These are phyloP conservation scores for Talaromyces ruber DNA, from an alignment of 495 filamentous ascomycete genomes.

Conservation along the genomic window DNA sequence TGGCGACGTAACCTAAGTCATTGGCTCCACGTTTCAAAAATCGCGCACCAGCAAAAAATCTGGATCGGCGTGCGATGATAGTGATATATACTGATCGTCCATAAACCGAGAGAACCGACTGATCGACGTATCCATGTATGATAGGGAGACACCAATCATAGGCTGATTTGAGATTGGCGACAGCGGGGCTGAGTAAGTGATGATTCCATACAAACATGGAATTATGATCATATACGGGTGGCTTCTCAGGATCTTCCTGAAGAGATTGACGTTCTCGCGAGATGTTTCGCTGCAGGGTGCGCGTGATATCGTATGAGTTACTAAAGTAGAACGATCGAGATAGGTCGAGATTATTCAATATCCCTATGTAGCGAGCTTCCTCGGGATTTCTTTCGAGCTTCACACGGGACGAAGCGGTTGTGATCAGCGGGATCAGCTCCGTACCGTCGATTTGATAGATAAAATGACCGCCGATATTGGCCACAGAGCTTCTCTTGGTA, in stretches of 20 bases:
- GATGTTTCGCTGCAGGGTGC: constrained; percentile 88
- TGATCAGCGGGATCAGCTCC: constrained; percentile 79
- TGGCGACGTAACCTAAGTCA: constrained; percentile 92
- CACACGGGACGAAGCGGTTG: constrained; percentile 49
- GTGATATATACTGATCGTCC: constrained; percentile 84
- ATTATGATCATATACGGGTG: constrained; percentile 62
- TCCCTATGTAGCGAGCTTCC: constrained; percentile 80
- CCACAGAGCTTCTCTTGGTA: constrained; percentile 91
- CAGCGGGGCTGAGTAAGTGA: constrained; percentile 73
- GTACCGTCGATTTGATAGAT: constrained; percentile 95
- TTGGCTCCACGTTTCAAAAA: constrained; percentile 95
- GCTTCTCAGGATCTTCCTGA: constrained; percentile 48
- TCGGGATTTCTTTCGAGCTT: constrained; percentile 79
- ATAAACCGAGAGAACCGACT: constrained; percentile 75
- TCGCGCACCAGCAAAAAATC: constrained; percentile 88
- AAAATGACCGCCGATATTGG: constrained; percentile 93
- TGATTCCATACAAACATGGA: constrained; percentile 98
- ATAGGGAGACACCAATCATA: constrained; percentile 96
- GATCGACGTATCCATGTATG: constrained; percentile 93
- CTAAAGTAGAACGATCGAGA: constrained; percentile 94
- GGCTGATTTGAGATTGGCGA: constrained; percentile 59
- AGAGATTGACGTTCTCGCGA: constrained; percentile 66
- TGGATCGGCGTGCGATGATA: constrained; percentile 83
- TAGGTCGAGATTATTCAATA: constrained; percentile 84
- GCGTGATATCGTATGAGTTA: constrained; percentile 94